Percentiles rank a stretch among this genome's conserved stretches.
Evolutionary conservation across 306 rosid genomes (phyloP).

Genomic region (Rosa chinensis): DNA sequence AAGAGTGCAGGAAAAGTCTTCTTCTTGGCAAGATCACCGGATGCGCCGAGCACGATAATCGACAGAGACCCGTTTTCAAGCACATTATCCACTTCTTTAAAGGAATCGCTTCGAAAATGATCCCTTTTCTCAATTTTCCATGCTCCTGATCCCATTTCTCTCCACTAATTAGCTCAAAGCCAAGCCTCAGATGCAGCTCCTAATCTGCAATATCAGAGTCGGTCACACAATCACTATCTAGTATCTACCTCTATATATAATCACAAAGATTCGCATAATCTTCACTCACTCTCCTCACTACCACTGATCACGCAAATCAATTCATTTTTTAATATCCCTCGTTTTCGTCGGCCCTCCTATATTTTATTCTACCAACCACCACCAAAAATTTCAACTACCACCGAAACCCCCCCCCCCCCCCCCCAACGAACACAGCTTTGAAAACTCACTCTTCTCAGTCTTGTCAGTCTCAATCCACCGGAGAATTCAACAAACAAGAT

Average conservation of each 20-base stretch:
- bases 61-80: slow-evolving; percentile 73
- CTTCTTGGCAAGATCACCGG: slow-evolving; percentile 99
- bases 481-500: no score
- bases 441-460: no score
- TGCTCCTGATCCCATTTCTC: slow-evolving; percentile 56
- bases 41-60: slow-evolving; percentile 91
- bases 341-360: background rate
- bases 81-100: slow-evolving; percentile 42
- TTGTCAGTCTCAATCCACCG: no score
- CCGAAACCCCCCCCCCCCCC: no score
- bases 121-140: slow-evolving; percentile 63
- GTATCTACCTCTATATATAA: background rate
- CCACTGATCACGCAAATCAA: no score
- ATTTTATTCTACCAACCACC: background rate
- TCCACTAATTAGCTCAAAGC: slow-evolving; percentile 15
- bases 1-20: slow-evolving; percentile 97
- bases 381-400: no score
- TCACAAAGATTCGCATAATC: background rate
- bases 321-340: background rate
- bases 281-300: background rate
- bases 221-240: background rate
- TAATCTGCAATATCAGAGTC: background rate
- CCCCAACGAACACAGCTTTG: no score
- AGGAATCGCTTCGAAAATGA: slow-evolving; percentile 35
- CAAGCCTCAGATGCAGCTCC: background rate